Evolutionary conservation across 2,329 filamentous ascomycete genomes (phyloP).

Genomic region (Aspergillus sp.): DNA sequence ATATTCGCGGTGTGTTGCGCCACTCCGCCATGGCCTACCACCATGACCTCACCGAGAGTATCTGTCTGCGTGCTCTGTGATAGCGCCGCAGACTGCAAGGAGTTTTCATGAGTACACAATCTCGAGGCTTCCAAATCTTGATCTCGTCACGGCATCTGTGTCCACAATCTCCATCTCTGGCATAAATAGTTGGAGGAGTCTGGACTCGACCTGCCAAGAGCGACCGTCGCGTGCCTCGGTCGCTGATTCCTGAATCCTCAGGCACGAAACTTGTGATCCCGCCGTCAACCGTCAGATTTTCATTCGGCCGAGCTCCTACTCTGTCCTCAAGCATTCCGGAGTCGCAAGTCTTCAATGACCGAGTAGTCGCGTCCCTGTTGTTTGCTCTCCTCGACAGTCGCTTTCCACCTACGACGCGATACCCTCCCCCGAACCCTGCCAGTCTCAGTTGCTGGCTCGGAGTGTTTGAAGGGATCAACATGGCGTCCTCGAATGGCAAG

Average conservation of each 20-base stretch:
- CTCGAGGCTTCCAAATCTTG: too few species aligned
- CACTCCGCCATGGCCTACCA: neutral
- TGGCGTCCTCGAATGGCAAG: conserved; percentile 29
- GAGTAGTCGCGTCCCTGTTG: neutral
- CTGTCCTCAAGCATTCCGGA: neutral
- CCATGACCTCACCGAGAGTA: conserved; percentile 12
- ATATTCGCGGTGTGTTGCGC: conserved; percentile 8
- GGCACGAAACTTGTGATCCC: conserved; percentile 5
- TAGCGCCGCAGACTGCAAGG: neutral
- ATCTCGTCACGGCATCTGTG: too few species aligned
- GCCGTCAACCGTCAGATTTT: conserved; percentile 9
- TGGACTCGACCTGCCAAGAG: conserved; percentile 8
- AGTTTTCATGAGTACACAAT: neutral
- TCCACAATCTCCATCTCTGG: neutral
- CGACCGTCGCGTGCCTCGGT: conserved; percentile 7
- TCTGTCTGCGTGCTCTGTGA: neutral
- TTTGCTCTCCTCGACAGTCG: neutral
- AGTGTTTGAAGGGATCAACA: conserved; percentile 16
- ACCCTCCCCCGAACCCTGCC: neutral
- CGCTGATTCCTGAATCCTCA: neutral
- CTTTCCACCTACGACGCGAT: conserved; percentile 7
- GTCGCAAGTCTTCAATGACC: conserved; percentile 1
- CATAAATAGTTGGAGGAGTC: neutral
- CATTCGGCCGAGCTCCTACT: neutral
- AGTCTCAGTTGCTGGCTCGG: neutral